Conservation (phyloP, 176 grass and related monocot genomes). For the Ensete ventricosum region DNA sequence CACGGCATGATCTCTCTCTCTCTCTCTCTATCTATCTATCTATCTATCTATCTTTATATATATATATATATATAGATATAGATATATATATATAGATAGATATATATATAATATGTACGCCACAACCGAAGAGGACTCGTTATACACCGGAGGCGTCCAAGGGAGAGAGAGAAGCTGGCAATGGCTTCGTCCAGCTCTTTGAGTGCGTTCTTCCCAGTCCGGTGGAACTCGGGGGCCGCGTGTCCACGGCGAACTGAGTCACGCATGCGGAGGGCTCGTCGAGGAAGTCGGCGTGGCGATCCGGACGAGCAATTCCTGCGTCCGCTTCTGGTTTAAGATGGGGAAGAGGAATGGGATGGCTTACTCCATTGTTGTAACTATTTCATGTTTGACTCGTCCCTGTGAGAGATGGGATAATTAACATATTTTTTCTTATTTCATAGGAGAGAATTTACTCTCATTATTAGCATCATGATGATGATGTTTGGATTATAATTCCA, state of each 20-base stretch:
- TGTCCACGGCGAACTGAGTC: conserved; percentile 65
- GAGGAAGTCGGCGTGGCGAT: conserved; percentile 73
- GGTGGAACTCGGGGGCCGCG: conserved; percentile 51
- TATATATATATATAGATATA: no score
- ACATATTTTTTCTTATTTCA: no score
- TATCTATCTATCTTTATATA: no score
- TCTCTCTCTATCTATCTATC: no score
- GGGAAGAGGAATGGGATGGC: conserved; percentile 10
- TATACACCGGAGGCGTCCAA: no score
- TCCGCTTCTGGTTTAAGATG: conserved; percentile 28
- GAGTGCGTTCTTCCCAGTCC: conserved; percentile 69
- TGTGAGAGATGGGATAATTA: no score
- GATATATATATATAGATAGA: no score
- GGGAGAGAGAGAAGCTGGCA: conserved; percentile 32
- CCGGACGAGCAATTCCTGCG: conserved; percentile 55
- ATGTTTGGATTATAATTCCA: no score
- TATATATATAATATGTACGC: conserved; percentile 29
- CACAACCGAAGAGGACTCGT: no score
- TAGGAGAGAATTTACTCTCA: no score
- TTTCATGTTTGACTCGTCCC: no score
- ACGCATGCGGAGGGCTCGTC: conserved; percentile 61
- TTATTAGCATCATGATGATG: no score
- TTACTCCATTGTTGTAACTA: not conserved
- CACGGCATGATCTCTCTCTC: conserved; percentile 7
- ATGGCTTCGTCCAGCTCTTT: conserved; percentile 62